Percentiles rank a stretch among this genome's conserved stretches.
These are phyloP conservation scores for Tranzscheliella williamsii DNA, from an alignment of 1,284 basidiomycete genomes.

Conservation along the genomic window DNA sequence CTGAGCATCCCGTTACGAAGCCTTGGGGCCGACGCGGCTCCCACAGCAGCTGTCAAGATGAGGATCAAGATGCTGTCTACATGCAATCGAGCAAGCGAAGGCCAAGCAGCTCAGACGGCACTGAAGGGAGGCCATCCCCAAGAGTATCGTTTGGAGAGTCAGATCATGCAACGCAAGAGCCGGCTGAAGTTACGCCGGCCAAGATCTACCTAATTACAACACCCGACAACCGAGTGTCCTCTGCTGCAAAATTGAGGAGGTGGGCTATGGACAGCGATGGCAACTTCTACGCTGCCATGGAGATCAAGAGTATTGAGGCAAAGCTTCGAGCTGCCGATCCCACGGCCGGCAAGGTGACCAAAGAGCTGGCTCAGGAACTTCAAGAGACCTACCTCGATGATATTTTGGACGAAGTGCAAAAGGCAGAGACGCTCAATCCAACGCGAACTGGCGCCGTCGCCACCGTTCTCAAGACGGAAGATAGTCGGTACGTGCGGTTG, in stretches of 20 bases:
- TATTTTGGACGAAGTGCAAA: conserved; percentile 57
- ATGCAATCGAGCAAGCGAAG: conserved; percentile 6
- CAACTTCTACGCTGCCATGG: conserved; percentile 59
- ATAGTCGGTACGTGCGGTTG: conserved; percentile 52
- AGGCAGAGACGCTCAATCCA: conserved; percentile 54
- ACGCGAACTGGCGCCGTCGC: conserved; percentile 25
- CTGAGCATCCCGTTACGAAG: conserved; percentile 32
- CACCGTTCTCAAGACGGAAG: conserved; percentile 50
- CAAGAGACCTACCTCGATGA: conserved; percentile 54
- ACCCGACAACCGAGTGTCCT: conserved; percentile 59
- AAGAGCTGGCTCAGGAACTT: conserved; percentile 29
- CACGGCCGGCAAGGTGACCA: conserved; percentile 10
- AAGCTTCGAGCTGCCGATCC: conserved; percentile 52
- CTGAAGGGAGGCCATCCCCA: conserved; percentile 13
- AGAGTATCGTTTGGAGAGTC: conserved; percentile 10
- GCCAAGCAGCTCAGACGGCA: conserved; percentile 13
- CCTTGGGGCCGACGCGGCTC: conserved; percentile 27
- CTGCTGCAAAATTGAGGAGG: conserved; percentile 54
- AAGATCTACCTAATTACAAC: conserved; percentile 58
- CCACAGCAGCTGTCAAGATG: conserved; percentile 19
- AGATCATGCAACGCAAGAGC: background rate
- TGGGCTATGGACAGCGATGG: conserved; percentile 59
- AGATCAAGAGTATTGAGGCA: conserved; percentile 57
- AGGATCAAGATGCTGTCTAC: conserved; percentile 16
- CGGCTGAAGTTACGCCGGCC: conserved; percentile 6